Evolutionary conservation across 2,329 filamentous ascomycete species (phyloP), one percentile per base, ranked within the genome.

Genomic region (Zasmidium angulare): DNA sequence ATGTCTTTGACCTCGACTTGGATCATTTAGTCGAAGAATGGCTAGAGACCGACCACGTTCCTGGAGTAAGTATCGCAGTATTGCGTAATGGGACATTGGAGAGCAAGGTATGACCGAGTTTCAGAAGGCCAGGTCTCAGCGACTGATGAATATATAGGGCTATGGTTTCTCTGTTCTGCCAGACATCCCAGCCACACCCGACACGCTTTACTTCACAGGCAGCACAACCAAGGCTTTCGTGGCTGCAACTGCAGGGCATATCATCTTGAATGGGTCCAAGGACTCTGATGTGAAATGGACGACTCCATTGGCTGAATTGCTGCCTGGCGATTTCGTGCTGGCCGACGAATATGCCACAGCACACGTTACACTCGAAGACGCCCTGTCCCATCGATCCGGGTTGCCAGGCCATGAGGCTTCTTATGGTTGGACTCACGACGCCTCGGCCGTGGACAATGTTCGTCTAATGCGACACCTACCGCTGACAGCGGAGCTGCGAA

Each of bases 401-500:
- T 60, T 74, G 46, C 66, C 70, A 17, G 61, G 66, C 40, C 69
- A 64, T 58, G 69, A 69, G 23, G 1, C 21, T 11, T 47, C 59
- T 6, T 59, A 60, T 12, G 59, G 55, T 21, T 63, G 50, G 56
- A n/a, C n/a, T n/a, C 40, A 20, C 55, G 43, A 55, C 12, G 51
- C 56, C 1, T 51, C 54, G 14, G 19, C 47, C 53, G 48, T 68
- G 51, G 56, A 77, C 63, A 70, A 66, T 1, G 68, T 74, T 1
- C 71, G 78, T 23, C 78, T 76, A 19, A 62, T 84, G 22, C 74
- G 82, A 2, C 66, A 82, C 60, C 68, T 85, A 17, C 75, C 78
- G 1, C 63, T 81, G 61, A 74, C 73, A 0, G 69, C 70, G 6
- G 78, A 82, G 61, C 75, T 81, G 3, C 74, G 83, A 1, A 73